These are phyloP conservation scores for Aspergillus cejpii DNA, from an alignment of 2,329 filamentous ascomycete species.

Conservation along the genomic window DNA sequence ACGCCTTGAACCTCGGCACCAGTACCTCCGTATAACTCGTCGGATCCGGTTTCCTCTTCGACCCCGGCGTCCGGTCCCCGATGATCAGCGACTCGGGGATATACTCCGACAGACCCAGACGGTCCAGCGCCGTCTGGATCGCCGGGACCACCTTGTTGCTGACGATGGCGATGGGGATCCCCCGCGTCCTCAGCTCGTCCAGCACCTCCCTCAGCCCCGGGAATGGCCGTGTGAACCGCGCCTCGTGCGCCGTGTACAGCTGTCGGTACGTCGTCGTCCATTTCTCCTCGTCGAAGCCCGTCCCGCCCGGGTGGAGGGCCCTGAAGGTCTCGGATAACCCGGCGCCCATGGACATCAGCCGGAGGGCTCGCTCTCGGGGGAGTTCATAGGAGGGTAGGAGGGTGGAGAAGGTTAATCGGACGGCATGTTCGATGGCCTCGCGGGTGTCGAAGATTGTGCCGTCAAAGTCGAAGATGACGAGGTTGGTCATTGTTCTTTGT, in stretches of 20 bases:
- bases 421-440: slow-evolving; percentile 10
- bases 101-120: background rate
- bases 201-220: slow-evolving; percentile 14
- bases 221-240: slow-evolving; percentile 17
- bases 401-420: slow-evolving; percentile 6
- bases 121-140: slow-evolving; percentile 10
- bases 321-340: slow-evolving; percentile 7
- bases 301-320: slow-evolving; percentile 4
- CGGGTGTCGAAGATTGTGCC: slow-evolving; percentile 16
- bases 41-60: slow-evolving; percentile 10
- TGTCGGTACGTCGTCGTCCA: slow-evolving; percentile 19
- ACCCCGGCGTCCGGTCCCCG: slow-evolving; percentile 7
- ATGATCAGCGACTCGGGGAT: slow-evolving; percentile 11
- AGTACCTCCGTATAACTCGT: slow-evolving; percentile 12
- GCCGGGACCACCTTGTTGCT: slow-evolving; percentile 22
- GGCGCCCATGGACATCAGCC: slow-evolving; percentile 10
- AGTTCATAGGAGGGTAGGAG: slow-evolving; percentile 6
- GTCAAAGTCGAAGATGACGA: slow-evolving; percentile 17
- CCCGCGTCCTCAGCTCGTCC: slow-evolving; percentile 3
- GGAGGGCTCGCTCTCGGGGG: slow-evolving; percentile 2
- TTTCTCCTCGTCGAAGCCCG: slow-evolving; percentile 7
- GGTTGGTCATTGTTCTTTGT: slow-evolving; percentile 1
- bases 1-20: slow-evolving; percentile 8
- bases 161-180: slow-evolving; percentile 18
- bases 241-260: slow-evolving; percentile 18